phyloP scores from a whole-genome alignment of 2,329 filamentous ascomycete species.

The Penicillium sp. region DNA sequence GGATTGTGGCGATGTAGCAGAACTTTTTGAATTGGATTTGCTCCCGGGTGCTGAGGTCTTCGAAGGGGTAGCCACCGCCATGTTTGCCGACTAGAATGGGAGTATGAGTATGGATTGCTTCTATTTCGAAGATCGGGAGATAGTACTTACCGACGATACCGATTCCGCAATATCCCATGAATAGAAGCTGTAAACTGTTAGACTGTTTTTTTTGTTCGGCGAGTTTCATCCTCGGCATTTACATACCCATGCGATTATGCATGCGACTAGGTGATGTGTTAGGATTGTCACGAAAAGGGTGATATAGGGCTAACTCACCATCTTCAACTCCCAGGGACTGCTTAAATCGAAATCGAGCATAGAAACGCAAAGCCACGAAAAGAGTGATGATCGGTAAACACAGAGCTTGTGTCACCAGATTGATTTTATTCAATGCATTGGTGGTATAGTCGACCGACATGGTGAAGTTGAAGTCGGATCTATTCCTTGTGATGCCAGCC shows the following conservation, averaged over 20 bases:
- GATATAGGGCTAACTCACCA: slow-evolving; percentile 22
- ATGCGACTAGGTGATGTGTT: slow-evolving; percentile 17
- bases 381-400: slow-evolving; percentile 35
- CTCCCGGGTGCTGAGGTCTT: slow-evolving; percentile 22
- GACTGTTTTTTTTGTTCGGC: not conserved
- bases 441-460: slow-evolving; percentile 24
- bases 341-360: slow-evolving; percentile 31
- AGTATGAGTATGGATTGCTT: not conserved
- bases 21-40: slow-evolving; percentile 31
- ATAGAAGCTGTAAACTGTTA: slow-evolving; percentile 22
- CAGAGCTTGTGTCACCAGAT: slow-evolving; percentile 36
- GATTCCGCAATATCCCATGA: slow-evolving; percentile 36
- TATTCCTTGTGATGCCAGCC: not conserved
- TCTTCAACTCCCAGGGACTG: slow-evolving; percentile 35
- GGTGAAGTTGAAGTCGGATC: slow-evolving; percentile 5
- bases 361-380: slow-evolving; percentile 33
- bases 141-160: slow-evolving; percentile 26
- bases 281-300: not conserved
- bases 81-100: slow-evolving; percentile 27
- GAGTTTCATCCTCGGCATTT: not conserved
- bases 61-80: slow-evolving; percentile 37
- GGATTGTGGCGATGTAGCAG: slow-evolving; percentile 38
- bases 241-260: slow-evolving; percentile 20
- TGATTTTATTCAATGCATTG: slow-evolving; percentile 32
- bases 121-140: not conserved